Evolutionary conservation across 805 yeast genomes (phyloP), one percentile per base, ranked within the genome.

Genomic region (Pichia californica): DNA sequence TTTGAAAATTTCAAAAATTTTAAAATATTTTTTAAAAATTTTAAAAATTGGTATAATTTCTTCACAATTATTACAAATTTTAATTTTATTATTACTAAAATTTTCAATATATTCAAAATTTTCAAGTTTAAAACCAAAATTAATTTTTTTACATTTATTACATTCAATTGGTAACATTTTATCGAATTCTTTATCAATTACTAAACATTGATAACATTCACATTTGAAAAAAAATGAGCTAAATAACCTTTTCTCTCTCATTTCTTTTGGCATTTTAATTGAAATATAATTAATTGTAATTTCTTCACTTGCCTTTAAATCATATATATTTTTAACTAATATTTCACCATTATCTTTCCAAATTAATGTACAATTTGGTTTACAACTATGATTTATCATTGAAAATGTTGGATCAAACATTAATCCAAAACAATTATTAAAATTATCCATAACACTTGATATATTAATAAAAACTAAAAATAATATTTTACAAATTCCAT

Each of bases 341-440:
- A 55, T 47, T 25, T 42, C 44, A 9, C 50, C 43, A 7, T 52
- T 21, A 31, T 37, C 50, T 21, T 53, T 43, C 54, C 54, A 61
- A 16, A 54, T 43, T 7, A 58, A 36, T 8, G 55, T 40, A 26
- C 60, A 50, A 43, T 68, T 68, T 5, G 73, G 71, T 5, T 53
- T 48, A 49, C 74, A 69, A 7, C 69, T 63, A 52, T 69, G 74
- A 40, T 69, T 69, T 18, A 67, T 61, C 36, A 68, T 46, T 11
- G 72, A 51, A 47, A 68, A 59, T 4, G 53, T 45, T 0, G 68
- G 67, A 45, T 68, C 71, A 49, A 69, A 59, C 51, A 59, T 50
- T 7, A 56, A 39, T 1, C 72, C 74, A 36, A 61, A 53, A 5
- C 54, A 43, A 31, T 61, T 65, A 10, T 49, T 49, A 30, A 46